Conservation (phyloP, 177 flowering plant genomes). For the Vitis hybrid region DNA sequence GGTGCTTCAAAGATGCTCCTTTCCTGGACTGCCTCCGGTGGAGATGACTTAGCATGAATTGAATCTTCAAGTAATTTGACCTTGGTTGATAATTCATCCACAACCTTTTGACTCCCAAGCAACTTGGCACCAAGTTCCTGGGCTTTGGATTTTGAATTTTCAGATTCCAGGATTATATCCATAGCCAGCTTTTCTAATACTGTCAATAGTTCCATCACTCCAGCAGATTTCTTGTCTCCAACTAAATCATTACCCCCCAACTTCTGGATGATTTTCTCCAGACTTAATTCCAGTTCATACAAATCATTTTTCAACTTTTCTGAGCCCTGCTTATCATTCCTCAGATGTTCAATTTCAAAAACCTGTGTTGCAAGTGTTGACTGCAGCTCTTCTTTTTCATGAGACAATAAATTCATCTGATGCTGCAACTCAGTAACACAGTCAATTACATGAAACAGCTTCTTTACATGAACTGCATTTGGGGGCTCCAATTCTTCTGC, state of each 20-base stretch:
- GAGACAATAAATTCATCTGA: conserved; percentile 36
- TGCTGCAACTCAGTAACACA: conserved; percentile 37
- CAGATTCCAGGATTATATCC: conserved; percentile 46
- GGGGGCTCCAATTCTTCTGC: conserved; percentile 27
- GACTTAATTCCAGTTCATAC: conserved; percentile 35
- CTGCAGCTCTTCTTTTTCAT: conserved; percentile 59
- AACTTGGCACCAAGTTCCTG: conserved; percentile 58
- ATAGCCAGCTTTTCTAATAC: conserved; percentile 53
- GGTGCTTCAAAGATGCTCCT: conserved; percentile 62
- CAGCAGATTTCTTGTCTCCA: conserved; percentile 39
- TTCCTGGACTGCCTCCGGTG: conserved; percentile 56
- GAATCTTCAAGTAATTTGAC: conserved; percentile 68
- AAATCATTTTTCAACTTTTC: conserved; percentile 45
- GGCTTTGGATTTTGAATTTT: conserved; percentile 51
- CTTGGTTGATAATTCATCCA: conserved; percentile 68
- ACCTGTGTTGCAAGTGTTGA: conserved; percentile 37
- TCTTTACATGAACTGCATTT: conserved; percentile 39
- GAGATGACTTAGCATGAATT: conserved; percentile 32
- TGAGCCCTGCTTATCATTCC: conserved; percentile 36
- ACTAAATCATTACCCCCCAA: conserved; percentile 49
- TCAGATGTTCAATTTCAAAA: conserved; percentile 54
- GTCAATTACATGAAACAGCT: conserved; percentile 60
- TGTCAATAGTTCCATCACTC: conserved; percentile 35
- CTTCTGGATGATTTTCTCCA: conserved; percentile 54
- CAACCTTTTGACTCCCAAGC: conserved; percentile 52